phyloP scores from a whole-genome alignment of 2,329 filamentous ascomycete genomes.

The Tolypocladium paradoxum region DNA sequence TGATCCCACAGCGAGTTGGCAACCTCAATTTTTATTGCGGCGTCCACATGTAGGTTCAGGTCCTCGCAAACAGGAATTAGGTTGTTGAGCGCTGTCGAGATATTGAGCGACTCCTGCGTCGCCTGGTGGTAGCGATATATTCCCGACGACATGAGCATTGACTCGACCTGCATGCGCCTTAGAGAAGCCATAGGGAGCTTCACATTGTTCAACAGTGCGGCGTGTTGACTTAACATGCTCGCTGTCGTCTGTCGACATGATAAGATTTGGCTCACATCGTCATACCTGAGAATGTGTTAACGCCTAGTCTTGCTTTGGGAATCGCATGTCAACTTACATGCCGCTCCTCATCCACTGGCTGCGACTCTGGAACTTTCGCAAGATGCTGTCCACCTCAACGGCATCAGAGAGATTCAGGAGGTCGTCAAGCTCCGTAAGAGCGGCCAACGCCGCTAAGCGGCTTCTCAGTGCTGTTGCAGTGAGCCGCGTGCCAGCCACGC shows the following conservation, averaged over 20 bases:
- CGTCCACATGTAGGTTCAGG: conserved; percentile 67
- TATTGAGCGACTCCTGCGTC: conserved; percentile 76
- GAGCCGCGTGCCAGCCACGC: conserved; percentile 36
- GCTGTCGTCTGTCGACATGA: conserved; percentile 76
- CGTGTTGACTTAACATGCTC: conserved; percentile 63
- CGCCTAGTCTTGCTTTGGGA: not conserved
- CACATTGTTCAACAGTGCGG: conserved; percentile 48
- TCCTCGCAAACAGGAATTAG: conserved; percentile 59
- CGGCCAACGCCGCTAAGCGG: conserved; percentile 53
- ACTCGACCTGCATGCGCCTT: conserved; percentile 62
- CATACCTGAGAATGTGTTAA: conserved; percentile 39
- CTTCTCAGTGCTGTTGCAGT: conserved; percentile 42
- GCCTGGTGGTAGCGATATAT: conserved; percentile 72
- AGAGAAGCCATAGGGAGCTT: conserved; percentile 52
- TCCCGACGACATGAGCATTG: conserved; percentile 63
- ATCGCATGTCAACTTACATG: conserved; percentile 41
- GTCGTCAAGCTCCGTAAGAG: conserved; percentile 74
- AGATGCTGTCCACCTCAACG: conserved; percentile 49
- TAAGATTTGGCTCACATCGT: conserved; percentile 69
- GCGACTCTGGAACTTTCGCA: conserved; percentile 53
- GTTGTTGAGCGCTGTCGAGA: conserved; percentile 72
- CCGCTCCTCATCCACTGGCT: conserved; percentile 74
- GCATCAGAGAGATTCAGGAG: conserved; percentile 50
- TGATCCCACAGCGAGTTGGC: conserved; percentile 92
- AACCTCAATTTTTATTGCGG: conserved; percentile 67